A percentile compares a stretch with the other conserved stretches of the same genome.
Evolutionary conservation across 2,329 filamentous ascomycete species (phyloP).

Genomic region (Zymoseptoria pseudotritici): DNA sequence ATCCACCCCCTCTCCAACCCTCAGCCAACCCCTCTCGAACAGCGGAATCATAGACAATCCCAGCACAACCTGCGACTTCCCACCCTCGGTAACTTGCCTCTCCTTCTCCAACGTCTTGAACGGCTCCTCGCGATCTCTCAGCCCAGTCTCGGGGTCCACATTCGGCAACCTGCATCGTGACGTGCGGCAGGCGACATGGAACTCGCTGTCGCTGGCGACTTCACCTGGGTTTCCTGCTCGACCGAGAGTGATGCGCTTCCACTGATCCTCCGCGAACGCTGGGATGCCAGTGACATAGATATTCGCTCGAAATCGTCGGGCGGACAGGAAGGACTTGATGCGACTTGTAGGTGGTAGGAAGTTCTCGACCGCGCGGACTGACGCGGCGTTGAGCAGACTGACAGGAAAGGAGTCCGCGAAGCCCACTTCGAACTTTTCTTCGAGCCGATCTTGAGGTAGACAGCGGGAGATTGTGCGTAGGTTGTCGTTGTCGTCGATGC

Average conservation of each 20-base stretch:
- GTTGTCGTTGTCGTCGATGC: conserved; percentile 48
- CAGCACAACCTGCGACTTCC: conserved; percentile 25
- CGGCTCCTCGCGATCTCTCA: conserved; percentile 30
- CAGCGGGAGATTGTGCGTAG: conserved; percentile 53
- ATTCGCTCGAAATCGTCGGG: conserved; percentile 62
- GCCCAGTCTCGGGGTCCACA: conserved; percentile 55
- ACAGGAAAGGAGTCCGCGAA: conserved; percentile 68
- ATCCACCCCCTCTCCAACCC: conserved; percentile 27
- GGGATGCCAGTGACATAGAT: conserved; percentile 59
- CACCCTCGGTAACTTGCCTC: conserved; percentile 26
- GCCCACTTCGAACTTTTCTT: conserved; percentile 57
- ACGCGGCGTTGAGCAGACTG: conserved; percentile 59
- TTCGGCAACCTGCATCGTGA: conserved; percentile 66
- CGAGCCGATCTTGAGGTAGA: conserved; percentile 50
- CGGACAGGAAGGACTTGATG: conserved; percentile 45
- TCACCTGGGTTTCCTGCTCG: neutral
- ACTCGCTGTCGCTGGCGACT: conserved; percentile 16
- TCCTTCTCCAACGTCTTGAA: conserved; percentile 23
- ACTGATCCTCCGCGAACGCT: conserved; percentile 62
- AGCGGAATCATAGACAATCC: conserved; percentile 29
- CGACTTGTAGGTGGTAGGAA: conserved; percentile 48
- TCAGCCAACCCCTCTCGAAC: conserved; percentile 21
- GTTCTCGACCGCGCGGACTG: conserved; percentile 53
- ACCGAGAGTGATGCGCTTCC: conserved; percentile 55
- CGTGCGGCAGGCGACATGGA: conserved; percentile 55